These are phyloP conservation scores for Podila epigama DNA, from an alignment of 192 early-diverging fungal genomes.

Conservation along the genomic window DNA sequence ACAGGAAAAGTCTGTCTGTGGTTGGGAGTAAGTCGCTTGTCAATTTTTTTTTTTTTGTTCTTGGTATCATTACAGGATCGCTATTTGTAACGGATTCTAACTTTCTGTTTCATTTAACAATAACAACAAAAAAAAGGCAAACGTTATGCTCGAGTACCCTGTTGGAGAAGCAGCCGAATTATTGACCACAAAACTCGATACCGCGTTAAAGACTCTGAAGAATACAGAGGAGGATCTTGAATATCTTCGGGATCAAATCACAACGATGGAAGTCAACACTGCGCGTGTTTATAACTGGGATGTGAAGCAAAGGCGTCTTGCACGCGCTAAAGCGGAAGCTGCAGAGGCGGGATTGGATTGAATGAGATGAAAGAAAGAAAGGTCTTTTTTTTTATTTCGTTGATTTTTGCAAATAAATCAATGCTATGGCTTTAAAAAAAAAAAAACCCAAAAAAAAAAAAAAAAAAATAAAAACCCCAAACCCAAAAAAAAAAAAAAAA, in stretches of 20 bases:
- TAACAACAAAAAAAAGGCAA: too few species aligned
- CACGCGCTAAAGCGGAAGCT: constrained; percentile 52
- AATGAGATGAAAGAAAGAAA: too few species aligned
- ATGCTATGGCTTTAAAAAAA: too few species aligned
- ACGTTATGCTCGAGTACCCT: constrained; percentile 97
- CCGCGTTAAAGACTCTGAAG: constrained; percentile 74
- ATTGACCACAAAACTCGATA: constrained; percentile 75
- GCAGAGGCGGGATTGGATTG: too few species aligned
- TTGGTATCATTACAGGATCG: too few species aligned
- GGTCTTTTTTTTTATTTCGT: too few species aligned
- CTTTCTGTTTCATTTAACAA: too few species aligned
- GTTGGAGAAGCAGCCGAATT: constrained; percentile 87
- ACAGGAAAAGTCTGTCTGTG: constrained; percentile 89
- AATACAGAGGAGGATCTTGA: constrained; percentile 90
- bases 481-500: too few species aligned
- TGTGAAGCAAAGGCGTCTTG: constrained; percentile 79
- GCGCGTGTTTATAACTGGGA: constrained; percentile 99
- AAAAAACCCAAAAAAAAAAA: too few species aligned
- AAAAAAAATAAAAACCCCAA: too few species aligned
- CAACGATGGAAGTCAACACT: constrained; percentile 99
- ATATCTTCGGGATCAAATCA: constrained; percentile 96
- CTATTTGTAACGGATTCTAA: too few species aligned
- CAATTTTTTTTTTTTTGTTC: neutral
- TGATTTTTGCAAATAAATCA: too few species aligned
- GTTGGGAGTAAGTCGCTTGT: constrained; percentile 78